Evolutionary conservation across 345 rosid species (phyloP).

Genomic region (Nephelium lappaceum): DNA sequence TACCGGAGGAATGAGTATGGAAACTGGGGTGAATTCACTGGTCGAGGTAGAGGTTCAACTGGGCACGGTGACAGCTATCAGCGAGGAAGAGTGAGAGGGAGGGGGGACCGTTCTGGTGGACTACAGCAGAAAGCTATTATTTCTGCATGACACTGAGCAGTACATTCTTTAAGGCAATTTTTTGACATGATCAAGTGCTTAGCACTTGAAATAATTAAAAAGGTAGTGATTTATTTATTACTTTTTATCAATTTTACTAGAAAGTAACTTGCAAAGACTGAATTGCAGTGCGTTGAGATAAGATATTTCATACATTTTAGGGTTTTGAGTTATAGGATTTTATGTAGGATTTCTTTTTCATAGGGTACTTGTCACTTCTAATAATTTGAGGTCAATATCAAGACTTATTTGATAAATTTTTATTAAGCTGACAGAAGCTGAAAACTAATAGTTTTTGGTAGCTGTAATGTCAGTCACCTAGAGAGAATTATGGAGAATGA

Average conservation of each 20-base stretch:
- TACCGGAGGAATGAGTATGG: conserved; percentile 42
- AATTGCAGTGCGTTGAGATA: neutral
- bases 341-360: neutral
- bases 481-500: too few species aligned
- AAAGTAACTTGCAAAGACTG: neutral
- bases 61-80: conserved; percentile 32
- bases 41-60: conserved; percentile 42
- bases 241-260: neutral
- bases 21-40: conserved; percentile 37
- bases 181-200: conserved; percentile 8
- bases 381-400: neutral
- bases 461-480: neutral
- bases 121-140: neutral
- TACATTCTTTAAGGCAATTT: conserved; percentile 15
- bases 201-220: neutral
- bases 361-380: neutral
- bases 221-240: neutral
- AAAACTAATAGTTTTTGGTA: neutral
- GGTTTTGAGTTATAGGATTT: neutral
- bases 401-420: neutral
- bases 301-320: neutral
- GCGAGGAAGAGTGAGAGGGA: conserved; percentile 35
- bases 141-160: conserved; percentile 13
- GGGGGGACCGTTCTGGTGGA: conserved; percentile 35
- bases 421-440: neutral